Percentiles rank a stretch among this genome's conserved stretches.
These are phyloP conservation scores for Naematelia aurantialba DNA, from an alignment of 768 basidiomycete species.

Conservation along the genomic window DNA sequence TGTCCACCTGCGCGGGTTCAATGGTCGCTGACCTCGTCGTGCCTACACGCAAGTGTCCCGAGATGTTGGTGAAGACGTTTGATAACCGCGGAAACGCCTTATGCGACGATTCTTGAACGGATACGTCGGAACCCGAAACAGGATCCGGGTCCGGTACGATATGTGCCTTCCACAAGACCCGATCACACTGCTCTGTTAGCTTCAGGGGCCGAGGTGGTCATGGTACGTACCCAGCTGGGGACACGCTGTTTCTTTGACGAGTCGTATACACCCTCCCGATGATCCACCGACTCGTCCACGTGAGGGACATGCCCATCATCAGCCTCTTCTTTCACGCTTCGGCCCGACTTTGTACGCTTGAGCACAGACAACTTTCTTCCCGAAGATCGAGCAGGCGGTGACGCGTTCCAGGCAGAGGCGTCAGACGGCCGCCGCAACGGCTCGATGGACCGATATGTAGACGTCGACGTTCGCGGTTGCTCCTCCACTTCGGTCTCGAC, in stretches of 20 bases:
- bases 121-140: conserved; percentile 1
- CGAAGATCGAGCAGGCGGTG: conserved; percentile 5
- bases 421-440: not conserved
- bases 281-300: conserved; percentile 31
- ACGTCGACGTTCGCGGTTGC: not conserved
- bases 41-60: conserved; percentile 21
- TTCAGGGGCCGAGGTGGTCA: too few species aligned
- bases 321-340: conserved; percentile 18
- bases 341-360: conserved; percentile 35
- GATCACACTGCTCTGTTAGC: conserved; percentile 41
- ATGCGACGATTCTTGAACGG: conserved; percentile 2
- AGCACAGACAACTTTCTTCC: conserved; percentile 22
- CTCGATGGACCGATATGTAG: not conserved
- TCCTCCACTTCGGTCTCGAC: conserved; percentile 1
- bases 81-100: conserved; percentile 24
- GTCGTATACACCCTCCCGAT: conserved; percentile 47
- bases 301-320: conserved; percentile 6
- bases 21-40: conserved; percentile 25
- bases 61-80: conserved; percentile 24
- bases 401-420: conserved; percentile 2
- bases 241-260: conserved; percentile 49
- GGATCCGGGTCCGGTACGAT: conserved; percentile 29
- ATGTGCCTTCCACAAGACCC: conserved; percentile 48
- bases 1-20: conserved; percentile 25
- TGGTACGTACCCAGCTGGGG: conserved; percentile 50